These are phyloP conservation scores for Boletus eberwhitei DNA, from an alignment of 768 basidiomycete genomes.

Conservation along the genomic window DNA sequence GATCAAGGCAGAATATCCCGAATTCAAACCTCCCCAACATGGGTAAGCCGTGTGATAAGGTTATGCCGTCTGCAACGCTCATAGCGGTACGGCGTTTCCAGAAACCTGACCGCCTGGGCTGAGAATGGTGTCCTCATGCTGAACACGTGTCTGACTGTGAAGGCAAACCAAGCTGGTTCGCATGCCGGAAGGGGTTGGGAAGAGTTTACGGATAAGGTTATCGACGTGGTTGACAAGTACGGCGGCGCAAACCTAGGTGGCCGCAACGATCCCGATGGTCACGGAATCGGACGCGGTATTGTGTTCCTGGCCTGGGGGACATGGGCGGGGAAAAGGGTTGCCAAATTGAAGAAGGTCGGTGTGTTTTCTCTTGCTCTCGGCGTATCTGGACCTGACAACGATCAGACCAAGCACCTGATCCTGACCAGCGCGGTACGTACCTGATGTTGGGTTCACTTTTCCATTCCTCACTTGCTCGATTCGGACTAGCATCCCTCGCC, in stretches of 20 bases:
- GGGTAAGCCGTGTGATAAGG: slow-evolving; percentile 54
- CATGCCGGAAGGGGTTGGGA: slow-evolving; percentile 92
- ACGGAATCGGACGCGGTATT: slow-evolving; percentile 66
- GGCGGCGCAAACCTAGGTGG: slow-evolving; percentile 64
- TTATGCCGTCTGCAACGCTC: slow-evolving; percentile 4
- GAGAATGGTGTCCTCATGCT: slow-evolving; percentile 84
- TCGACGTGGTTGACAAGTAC: slow-evolving; percentile 74
- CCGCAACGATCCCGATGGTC: slow-evolving; percentile 32
- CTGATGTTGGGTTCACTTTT: slow-evolving; percentile 5
- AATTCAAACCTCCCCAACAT: slow-evolving; percentile 74
- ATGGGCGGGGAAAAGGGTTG: slow-evolving; percentile 80
- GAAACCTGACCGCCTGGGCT: slow-evolving; percentile 80
- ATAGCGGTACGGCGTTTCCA: slow-evolving; percentile 28
- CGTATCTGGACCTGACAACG: slow-evolving; percentile 20
- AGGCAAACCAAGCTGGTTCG: slow-evolving; percentile 69
- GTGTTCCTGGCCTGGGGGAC: slow-evolving; percentile 92
- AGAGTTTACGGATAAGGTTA: slow-evolving; percentile 78
- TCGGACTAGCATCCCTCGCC: slow-evolving; percentile 78
- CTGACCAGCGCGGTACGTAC: slow-evolving; percentile 67
- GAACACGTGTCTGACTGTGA: slow-evolving; percentile 90
- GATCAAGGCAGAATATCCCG: slow-evolving; percentile 77
- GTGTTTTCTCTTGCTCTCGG: slow-evolving; percentile 6
- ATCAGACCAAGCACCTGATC: slow-evolving; percentile 75
- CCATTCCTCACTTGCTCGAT: slow-evolving; percentile 28
- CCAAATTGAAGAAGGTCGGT: slow-evolving; percentile 67